Base-by-base conservation (phyloP, 768 basidiomycete species). In the Leccinum boreale region DNA sequence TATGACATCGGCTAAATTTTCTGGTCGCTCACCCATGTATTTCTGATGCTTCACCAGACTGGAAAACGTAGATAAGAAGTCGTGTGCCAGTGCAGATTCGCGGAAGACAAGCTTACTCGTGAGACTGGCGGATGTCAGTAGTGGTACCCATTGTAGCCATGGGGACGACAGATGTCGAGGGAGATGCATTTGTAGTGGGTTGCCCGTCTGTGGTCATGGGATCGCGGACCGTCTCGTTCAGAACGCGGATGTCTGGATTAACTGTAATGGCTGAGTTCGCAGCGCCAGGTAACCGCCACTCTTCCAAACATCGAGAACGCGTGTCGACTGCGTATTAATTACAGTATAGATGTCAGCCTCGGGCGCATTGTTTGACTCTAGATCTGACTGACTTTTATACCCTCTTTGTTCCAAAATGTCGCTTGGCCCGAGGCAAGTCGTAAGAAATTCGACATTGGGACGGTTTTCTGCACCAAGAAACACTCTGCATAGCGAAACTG, bases 371-470 rank as follows among this genome's bases (percentile, higher is more conserved):
- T 3, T 12, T 28, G 4, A 28, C 31, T 9, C 58, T 14, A 50
- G 44, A 44, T 51, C 1, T 17, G 5, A 64, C 75, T 15, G 62
- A 88, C 90, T 86, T 66, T 92, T 90, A 68, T 90, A 94, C 8
- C 92, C 93, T 61, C 92, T 77, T 39, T 91, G 77, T 64, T 85
- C 85, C 58, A 96, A 73, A 8, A 90, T 83, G 53, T 85, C 80
- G 19, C 94, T 73, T 59, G 94, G 90, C 0, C 93, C 95, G 21
- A 98, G 79, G 51, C 97, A 90, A 0, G 93, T 94, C 82, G 90
- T 88, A 61, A 98, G 86, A 10, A 96, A 72, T 7, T 96, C 75
- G 0, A 90, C 85, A 67, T 98, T 94, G 64, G 92, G 90, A 19
- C 85, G 81, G 67, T 87, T 87, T 0, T 86, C 85, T 3, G 82